A percentile compares a stretch with the other conserved stretches of the same genome.
These are phyloP conservation scores for Termitomyces sp. DNA, from an alignment of 768 basidiomycete genomes.

Conservation along the genomic window DNA sequence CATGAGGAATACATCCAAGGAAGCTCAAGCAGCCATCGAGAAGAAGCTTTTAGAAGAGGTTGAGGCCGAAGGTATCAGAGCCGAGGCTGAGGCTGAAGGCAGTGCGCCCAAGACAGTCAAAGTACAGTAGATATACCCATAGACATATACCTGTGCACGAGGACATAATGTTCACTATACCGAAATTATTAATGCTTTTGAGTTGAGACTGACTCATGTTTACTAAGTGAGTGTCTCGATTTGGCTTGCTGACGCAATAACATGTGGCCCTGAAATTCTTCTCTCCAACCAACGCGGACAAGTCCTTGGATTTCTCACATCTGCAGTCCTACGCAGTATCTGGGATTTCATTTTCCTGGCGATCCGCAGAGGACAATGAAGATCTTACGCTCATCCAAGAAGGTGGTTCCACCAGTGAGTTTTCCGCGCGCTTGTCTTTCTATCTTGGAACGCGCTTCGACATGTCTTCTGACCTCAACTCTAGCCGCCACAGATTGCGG, in stretches of 20 bases:
- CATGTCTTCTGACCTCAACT: conserved; percentile 8
- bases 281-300: conserved; percentile 7
- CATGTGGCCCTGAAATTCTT: conserved; percentile 16
- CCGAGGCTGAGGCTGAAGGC: conserved; percentile 56
- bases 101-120: conserved; percentile 29
- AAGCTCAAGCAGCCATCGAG: conserved; percentile 55
- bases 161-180: not conserved
- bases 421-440: conserved; percentile 14
- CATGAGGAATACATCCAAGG: conserved; percentile 50
- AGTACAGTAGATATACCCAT: conserved; percentile 26
- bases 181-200: not conserved
- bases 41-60: conserved; percentile 62
- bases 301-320: conserved; percentile 12
- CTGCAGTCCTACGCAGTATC: conserved; percentile 7
- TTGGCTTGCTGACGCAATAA: conserved; percentile 23
- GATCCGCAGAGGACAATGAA: conserved; percentile 68
- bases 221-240: conserved; percentile 10
- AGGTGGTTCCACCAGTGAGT: conserved; percentile 73
- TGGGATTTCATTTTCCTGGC: conserved; percentile 29
- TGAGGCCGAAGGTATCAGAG: conserved; percentile 67
- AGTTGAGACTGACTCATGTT: not conserved
- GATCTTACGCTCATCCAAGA: conserved; percentile 84
- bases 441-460: conserved; percentile 12
- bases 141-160: conserved; percentile 1
- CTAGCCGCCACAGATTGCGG: conserved; percentile 77